A percentile compares a stretch with the other conserved stretches of the same genome.
These are phyloP conservation scores for Rhynchosporium graminicola DNA, from an alignment of 2,329 filamentous ascomycete genomes.

Conservation along the genomic window DNA sequence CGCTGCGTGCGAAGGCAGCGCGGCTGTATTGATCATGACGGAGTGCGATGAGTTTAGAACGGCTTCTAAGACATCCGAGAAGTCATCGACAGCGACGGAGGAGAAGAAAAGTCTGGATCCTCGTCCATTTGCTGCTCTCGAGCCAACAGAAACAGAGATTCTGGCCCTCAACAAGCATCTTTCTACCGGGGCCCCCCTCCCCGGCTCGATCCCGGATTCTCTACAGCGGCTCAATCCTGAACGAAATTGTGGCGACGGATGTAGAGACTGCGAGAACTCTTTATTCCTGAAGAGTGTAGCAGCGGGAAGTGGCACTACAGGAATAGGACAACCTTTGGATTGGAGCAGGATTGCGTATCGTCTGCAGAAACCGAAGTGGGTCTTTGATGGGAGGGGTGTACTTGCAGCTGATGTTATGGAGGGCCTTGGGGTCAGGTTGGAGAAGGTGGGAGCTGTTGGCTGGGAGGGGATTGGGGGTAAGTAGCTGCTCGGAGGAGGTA, in stretches of 20 bases:
- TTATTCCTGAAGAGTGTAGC: constrained; percentile 25
- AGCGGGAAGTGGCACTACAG: constrained; percentile 19
- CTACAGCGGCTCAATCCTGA: constrained; percentile 34
- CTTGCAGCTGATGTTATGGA: constrained; percentile 36
- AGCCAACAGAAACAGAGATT: constrained; percentile 32
- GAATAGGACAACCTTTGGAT: constrained; percentile 42
- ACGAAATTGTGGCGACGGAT: constrained; percentile 34
- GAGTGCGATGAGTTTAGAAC: constrained; percentile 55
- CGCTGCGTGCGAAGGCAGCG: constrained; percentile 46
- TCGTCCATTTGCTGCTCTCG: constrained; percentile 30
- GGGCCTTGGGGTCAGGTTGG: constrained; percentile 37
- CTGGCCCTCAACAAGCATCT: constrained; percentile 29
- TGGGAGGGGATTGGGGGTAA: not conserved
- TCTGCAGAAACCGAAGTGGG: constrained; percentile 49
- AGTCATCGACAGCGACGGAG: not conserved
- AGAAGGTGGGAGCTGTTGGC: constrained; percentile 28
- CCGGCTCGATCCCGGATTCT: constrained; percentile 25
- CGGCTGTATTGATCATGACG: constrained; percentile 53
- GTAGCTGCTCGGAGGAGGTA: not conserved
- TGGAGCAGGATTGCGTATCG: constrained; percentile 48
- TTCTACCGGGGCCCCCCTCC: not conserved
- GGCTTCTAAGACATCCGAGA: constrained; percentile 16
- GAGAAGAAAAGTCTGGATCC: constrained; percentile 26
- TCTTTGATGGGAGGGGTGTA: constrained; percentile 50
- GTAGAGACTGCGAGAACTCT: constrained; percentile 38